Base-by-base conservation (phyloP, 176 grass and related monocot species). In the Musa beccarii region DNA sequence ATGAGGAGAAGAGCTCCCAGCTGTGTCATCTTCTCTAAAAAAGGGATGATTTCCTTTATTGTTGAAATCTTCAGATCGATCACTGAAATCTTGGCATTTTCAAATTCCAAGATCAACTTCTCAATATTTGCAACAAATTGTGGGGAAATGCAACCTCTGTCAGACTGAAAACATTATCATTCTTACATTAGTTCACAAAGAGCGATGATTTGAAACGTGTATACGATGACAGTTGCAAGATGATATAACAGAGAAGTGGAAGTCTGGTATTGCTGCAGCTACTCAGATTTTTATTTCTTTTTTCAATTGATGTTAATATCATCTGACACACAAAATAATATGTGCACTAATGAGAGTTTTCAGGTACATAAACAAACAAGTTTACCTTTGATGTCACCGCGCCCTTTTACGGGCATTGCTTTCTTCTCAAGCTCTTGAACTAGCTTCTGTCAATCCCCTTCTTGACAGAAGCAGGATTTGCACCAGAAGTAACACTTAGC, bases 71-170 rank as follows among this genome's bases (percentile, higher is more conserved):
- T 92, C 56, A 86, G 87, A 82, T 92, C 87, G 55, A 82, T 89
- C 72, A 92, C 83, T 69, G 89, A 76, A 86, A 92, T 87, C 76
- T 76, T 85, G 51, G 86, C 89, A 81, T 88, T 92, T 81, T 92
- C 89, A 74, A 92, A 92, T 74, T 92, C 89, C 66, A 92, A 85
- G 43, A 79, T 85, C 1, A 84, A 86, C 85, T 92, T 88, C 83
- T 92, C 89, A 14, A 83, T 83, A 86, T 92, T 92, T 66, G 86
- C 86, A 10, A 84, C 89, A 81, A 92, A 88, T 77, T 92, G 89
- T 65, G 86, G 85, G 78, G 89, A 92, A 64, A 92, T 86, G 49
- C 88, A 92, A 12, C 89, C 89, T 26, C 86, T 81, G 79, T 92
- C 89, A 79, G 88, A 86, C 83, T 92, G 83, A 83, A 81, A 21